Evolutionary conservation across 139 green algal genomes (phyloP).

Genomic region (Picochlorum sp.): DNA sequence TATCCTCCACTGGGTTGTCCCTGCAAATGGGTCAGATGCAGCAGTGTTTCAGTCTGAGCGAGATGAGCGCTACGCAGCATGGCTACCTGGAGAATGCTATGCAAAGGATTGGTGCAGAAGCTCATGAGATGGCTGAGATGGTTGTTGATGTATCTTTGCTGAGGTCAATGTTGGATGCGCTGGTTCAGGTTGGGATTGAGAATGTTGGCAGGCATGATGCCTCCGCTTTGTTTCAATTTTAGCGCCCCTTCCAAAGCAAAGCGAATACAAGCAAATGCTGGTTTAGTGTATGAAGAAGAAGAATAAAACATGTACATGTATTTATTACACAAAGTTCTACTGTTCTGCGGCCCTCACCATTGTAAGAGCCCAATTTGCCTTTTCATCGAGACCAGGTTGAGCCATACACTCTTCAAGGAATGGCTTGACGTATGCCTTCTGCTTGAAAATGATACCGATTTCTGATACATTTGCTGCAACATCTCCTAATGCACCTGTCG

Average conservation of each 20-base stretch:
- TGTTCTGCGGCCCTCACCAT: conserved; percentile 20
- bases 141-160: conserved; percentile 51
- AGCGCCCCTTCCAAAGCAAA: no score
- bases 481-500: conserved; percentile 62
- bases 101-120: conserved; percentile 56
- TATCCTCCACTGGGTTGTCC: conserved; percentile 76
- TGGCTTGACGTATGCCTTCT: conserved; percentile 30
- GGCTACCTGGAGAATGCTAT: neutral
- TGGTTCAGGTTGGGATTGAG: conserved; percentile 1
- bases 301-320: neutral
- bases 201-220: neutral
- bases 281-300: no score
- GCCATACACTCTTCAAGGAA: conserved; percentile 31
- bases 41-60: conserved; percentile 21
- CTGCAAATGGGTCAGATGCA: conserved; percentile 17
- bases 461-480: conserved; percentile 38
- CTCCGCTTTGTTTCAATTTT: no score
- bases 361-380: conserved; percentile 21
- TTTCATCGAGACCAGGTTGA: conserved; percentile 9
- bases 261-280: no score
- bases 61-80: conserved; percentile 15
- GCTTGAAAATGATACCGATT: conserved; percentile 32
- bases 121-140: conserved; percentile 51
- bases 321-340: neutral
- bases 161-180: conserved; percentile 30